These are phyloP conservation scores for Suhomyces sp. DNA, from an alignment of 805 yeast species.

Conservation along the genomic window DNA sequence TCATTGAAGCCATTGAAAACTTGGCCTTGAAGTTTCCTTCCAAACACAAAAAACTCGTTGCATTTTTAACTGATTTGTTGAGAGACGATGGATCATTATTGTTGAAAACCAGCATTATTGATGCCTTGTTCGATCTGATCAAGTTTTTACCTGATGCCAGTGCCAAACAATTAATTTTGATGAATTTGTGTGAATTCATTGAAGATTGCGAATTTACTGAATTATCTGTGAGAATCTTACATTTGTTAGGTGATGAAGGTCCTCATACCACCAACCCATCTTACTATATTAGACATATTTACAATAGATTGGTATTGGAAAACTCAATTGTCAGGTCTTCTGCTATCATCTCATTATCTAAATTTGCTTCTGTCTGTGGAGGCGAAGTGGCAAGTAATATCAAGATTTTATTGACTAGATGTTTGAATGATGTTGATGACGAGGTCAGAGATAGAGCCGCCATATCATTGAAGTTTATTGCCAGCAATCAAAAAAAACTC, in stretches of 20 bases:
- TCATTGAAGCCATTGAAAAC: slow-evolving; percentile 91
- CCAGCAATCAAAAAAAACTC: slow-evolving; percentile 36
- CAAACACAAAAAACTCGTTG: slow-evolving; percentile 78
- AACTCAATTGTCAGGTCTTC: slow-evolving; percentile 94
- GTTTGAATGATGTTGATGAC: slow-evolving; percentile 86
- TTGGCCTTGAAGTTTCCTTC: slow-evolving; percentile 90
- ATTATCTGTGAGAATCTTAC: slow-evolving; percentile 87
- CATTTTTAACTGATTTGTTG: slow-evolving; percentile 77
- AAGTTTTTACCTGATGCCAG: slow-evolving; percentile 69
- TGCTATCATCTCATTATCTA: slow-evolving; percentile 88
- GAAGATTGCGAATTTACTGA: slow-evolving; percentile 98
- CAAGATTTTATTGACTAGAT: slow-evolving; percentile 71
- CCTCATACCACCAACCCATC: slow-evolving; percentile 85
- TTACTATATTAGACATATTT: slow-evolving; percentile 89
- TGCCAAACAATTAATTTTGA: slow-evolving; percentile 78
- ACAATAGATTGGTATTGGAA: slow-evolving; percentile 94
- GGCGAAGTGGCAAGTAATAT: slow-evolving; percentile 65
- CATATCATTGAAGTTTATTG: slow-evolving; percentile 67
- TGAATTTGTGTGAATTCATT: slow-evolving; percentile 90
- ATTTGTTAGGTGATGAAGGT: slow-evolving; percentile 91
- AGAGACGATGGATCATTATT: slow-evolving; percentile 88
- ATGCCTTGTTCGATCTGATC: slow-evolving; percentile 88
- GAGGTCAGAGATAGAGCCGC: slow-evolving; percentile 98
- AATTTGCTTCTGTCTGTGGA: slow-evolving; percentile 81
- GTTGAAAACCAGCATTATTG: slow-evolving; percentile 85